These are phyloP conservation scores for Neofusicoccum kwambonambiense DNA, from an alignment of 2,329 filamentous ascomycete species.

Conservation along the genomic window DNA sequence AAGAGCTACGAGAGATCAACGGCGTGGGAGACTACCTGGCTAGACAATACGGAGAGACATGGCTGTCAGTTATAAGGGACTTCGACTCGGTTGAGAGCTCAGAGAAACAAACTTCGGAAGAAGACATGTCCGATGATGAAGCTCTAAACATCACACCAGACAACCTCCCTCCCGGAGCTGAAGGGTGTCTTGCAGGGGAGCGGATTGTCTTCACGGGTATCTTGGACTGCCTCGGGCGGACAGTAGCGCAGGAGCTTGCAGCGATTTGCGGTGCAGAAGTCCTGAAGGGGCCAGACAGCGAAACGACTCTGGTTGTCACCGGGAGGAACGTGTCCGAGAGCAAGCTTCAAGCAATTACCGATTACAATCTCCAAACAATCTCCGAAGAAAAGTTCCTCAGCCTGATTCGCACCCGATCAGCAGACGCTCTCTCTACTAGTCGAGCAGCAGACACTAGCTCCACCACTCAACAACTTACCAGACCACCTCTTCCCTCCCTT, in stretches of 20 bases:
- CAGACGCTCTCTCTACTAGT: neutral
- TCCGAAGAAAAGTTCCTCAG: neutral
- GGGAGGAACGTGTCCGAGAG: neutral
- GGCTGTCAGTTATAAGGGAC: conserved; percentile 25
- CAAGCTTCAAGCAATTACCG: neutral
- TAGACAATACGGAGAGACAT: conserved; percentile 29
- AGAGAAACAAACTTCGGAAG: neutral
- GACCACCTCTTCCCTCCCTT: neutral
- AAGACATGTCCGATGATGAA: neutral
- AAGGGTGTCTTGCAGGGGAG: neutral
- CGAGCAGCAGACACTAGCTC: neutral
- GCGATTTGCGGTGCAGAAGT: neutral
- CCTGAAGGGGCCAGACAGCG: neutral
- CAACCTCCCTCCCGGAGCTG: neutral
- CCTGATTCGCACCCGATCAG: neutral
- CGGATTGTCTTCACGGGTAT: conserved; percentile 1
- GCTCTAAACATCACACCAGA: neutral
- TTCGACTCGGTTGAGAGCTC: neutral
- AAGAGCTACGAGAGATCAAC: conserved; percentile 25
- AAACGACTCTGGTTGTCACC: neutral
- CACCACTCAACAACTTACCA: too few species aligned
- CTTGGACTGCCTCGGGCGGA: neutral
- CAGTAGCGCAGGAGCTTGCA: neutral
- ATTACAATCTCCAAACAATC: neutral
- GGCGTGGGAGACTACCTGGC: conserved; percentile 26